Base-by-base conservation (phyloP, 2,329 filamentous ascomycete species). In the Stagonosporopsis chrysanthemi region DNA sequence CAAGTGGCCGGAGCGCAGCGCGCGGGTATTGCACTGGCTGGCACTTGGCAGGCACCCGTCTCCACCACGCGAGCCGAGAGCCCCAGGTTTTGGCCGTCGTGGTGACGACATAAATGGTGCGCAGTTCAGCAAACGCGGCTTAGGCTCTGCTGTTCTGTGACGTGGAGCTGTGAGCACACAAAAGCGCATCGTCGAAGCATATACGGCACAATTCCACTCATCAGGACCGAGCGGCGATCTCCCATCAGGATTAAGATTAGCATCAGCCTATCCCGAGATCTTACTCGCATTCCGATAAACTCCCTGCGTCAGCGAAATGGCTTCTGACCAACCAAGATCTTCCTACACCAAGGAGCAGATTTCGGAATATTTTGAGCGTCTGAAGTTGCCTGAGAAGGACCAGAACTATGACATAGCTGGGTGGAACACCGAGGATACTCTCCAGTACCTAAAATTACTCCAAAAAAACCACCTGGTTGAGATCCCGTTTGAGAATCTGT, bases 401-500 rank as follows among this genome's bases (percentile, higher is more conserved):
- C 70, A 67, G 23, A 62, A 56, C 8, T 71, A 72, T 40, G 47
- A 72, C 45, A 60, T 75, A 17, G 54, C 69, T 29, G 38, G 28
- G 1, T 48, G 73, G 45, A 52, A 36, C 7, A 56, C 68, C 24
- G 61, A 64, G 9, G 64, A 68, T 24, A 58, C 69, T 4, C 58
- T 77, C 14, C 44, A 54, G 2, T 75, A 75, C 51, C 67, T 77
- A 2, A 55, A 60, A 2, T 48, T 68, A 7, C 60, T 77, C 23
- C 73, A 75, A 36, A 73, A 68, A 39, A 66, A 68, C 29, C 82
- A 85, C 47, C 68, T 85, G 6, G 72, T 75, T 19, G 68, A 76
- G 11, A 77, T 86, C 7, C 83, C 84, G 0, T 87, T 86, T 70
- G 84, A 86, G 26, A 87, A 86, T 60, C 73, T 86, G 11, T 77